Percentiles rank a stretch among this genome's conserved stretches.
Conservation (phyloP, 2,329 filamentous ascomycete genomes). For the Pestalotiopsis sp. region DNA sequence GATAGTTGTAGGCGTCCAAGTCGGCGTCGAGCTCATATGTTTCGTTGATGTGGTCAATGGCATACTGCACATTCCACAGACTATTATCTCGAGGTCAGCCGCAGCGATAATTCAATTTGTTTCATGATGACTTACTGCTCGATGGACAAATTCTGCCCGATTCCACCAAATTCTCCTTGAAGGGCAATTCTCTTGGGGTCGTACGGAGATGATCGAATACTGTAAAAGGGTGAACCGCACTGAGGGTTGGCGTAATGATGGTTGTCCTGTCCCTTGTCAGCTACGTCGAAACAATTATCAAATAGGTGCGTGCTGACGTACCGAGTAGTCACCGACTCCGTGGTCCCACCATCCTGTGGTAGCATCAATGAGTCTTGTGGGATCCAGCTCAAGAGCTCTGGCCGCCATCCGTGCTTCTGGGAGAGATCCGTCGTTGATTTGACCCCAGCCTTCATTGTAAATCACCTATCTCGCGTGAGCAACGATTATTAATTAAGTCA, state of each 20-base stretch:
- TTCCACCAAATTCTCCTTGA: conserved; percentile 73
- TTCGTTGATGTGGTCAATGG: conserved; percentile 62
- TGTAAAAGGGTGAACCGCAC: conserved; percentile 72
- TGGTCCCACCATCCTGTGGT: conserved; percentile 70
- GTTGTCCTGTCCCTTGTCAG: conserved; percentile 52
- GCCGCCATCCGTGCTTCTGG: conserved; percentile 62
- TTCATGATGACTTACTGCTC: conserved; percentile 47
- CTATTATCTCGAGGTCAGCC: conserved; percentile 33
- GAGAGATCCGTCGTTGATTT: conserved; percentile 48
- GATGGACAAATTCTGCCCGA: conserved; percentile 65
- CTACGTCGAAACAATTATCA: background rate
- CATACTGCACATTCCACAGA: conserved; percentile 65
- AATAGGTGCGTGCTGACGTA: conserved; percentile 17
- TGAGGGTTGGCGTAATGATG: conserved; percentile 74
- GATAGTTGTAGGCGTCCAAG: conserved; percentile 67
- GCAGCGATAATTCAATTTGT: background rate
- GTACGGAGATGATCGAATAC: conserved; percentile 54
- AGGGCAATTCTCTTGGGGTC: conserved; percentile 65
- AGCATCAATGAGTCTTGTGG: conserved; percentile 65
- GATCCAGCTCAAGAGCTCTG: conserved; percentile 58
- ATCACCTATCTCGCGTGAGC: conserved; percentile 48
- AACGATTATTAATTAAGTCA: too few relatives aligned
- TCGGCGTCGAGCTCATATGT: conserved; percentile 68
- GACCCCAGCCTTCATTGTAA: conserved; percentile 76
- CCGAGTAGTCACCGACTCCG: conserved; percentile 65